These are phyloP conservation scores for Didymellaceae sp. DNA, from an alignment of 2,329 filamentous ascomycete genomes.

Conservation along the genomic window DNA sequence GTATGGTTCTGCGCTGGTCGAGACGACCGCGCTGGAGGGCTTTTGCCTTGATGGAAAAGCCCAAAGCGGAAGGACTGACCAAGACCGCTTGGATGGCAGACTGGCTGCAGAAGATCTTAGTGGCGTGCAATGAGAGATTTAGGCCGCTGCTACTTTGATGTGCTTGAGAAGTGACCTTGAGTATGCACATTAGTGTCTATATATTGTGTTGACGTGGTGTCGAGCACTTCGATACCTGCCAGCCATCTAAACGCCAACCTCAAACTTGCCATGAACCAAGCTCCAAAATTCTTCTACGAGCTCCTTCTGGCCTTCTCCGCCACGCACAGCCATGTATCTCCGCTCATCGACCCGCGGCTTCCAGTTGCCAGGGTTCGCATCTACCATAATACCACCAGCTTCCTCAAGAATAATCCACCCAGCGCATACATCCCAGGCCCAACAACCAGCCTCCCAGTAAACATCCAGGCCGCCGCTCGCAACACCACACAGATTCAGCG, in stretches of 20 bases:
- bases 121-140: constrained; percentile 39
- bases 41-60: constrained; percentile 28
- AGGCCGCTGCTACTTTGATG: constrained; percentile 35
- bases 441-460: constrained; percentile 86
- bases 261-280: constrained; percentile 53
- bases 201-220: neutral
- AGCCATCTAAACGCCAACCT: constrained; percentile 46
- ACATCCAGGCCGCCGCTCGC: constrained; percentile 74
- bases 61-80: constrained; percentile 33
- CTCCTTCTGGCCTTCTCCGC: constrained; percentile 53
- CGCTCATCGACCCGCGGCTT: constrained; percentile 62
- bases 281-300: constrained; percentile 59
- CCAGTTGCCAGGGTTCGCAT: constrained; percentile 78
- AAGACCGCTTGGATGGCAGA: constrained; percentile 38
- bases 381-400: constrained; percentile 74
- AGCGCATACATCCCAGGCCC: constrained; percentile 85
- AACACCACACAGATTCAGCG: constrained; percentile 75
- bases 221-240: constrained; percentile 11
- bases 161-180: constrained; percentile 5
- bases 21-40: constrained; percentile 32
- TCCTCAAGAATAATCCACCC: constrained; percentile 79
- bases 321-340: constrained; percentile 60
- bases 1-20: constrained; percentile 34
- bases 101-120: constrained; percentile 32
- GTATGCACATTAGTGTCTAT: neutral